Conservation (phyloP, 2,329 filamentous ascomycete species). For the Sporothrix protearum region DNA sequence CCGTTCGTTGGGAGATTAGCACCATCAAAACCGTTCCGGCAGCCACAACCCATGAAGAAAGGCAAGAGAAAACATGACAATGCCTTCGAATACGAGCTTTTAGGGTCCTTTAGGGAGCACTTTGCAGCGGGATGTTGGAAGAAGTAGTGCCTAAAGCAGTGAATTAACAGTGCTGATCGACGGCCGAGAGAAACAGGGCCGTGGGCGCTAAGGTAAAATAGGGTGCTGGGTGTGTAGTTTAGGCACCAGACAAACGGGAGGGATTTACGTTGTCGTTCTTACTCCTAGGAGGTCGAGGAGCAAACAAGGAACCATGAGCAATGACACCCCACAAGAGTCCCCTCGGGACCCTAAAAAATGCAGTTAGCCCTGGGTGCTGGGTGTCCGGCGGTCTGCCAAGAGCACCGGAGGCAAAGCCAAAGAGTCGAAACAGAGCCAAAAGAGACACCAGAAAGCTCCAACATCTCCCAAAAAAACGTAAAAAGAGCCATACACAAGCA, state of each 20-base stretch:
- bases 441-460: not conserved
- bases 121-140: not conserved
- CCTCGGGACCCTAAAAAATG: not conserved
- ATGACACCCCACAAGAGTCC: not conserved
- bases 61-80: not conserved
- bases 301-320: not conserved
- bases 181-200: not conserved
- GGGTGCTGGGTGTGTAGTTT: not conserved
- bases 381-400: not conserved
- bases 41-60: not conserved
- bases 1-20: not conserved
- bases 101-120: not conserved
- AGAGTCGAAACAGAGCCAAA: not conserved
- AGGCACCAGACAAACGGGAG: not conserved
- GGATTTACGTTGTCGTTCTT: too few relatives aligned
- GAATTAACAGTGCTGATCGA: not conserved
- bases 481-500: not conserved
- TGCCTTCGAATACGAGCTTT: conserved; percentile 3
- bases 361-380: conserved; percentile 7
- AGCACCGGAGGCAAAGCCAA: conserved; percentile 9
- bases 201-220: not conserved
- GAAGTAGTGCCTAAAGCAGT: not conserved
- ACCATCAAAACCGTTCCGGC: not conserved
- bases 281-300: too few relatives aligned
- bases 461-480: not conserved